Conservation (phyloP, 2,329 filamentous ascomycete species). For the Tolypocladium tropicale region DNA sequence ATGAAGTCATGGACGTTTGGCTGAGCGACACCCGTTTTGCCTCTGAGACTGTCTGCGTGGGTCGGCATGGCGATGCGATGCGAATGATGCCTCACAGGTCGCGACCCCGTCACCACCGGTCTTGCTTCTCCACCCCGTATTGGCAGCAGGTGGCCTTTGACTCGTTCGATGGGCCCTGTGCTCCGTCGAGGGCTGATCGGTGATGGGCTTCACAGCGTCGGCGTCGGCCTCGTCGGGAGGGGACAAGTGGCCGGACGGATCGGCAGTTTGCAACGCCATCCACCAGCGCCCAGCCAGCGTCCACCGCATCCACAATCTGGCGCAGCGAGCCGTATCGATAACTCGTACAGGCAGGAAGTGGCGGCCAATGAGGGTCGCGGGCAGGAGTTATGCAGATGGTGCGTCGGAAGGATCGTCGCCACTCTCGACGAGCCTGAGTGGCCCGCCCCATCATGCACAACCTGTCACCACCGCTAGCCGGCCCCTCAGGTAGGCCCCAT, state of each 20-base stretch:
- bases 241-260: slow-evolving; percentile 7
- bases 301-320: neutral
- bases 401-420: slow-evolving; percentile 13
- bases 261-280: slow-evolving; percentile 12
- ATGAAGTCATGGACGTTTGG: slow-evolving; percentile 19
- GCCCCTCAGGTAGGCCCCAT: neutral
- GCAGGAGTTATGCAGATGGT: slow-evolving; percentile 11
- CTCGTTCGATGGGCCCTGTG: neutral
- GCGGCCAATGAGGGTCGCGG: slow-evolving; percentile 9
- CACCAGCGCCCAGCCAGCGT: neutral
- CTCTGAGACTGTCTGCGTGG: slow-evolving; percentile 9
- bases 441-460: slow-evolving; percentile 6
- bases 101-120: neutral
- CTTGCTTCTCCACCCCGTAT: neutral
- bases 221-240: slow-evolving; percentile 7
- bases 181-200: slow-evolving; percentile 10
- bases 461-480: slow-evolving; percentile 1
- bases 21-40: slow-evolving; percentile 5
- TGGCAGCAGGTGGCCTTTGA: neutral
- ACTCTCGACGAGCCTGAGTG: slow-evolving; percentile 8
- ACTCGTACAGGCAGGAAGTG: neutral
- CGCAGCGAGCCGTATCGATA: neutral
- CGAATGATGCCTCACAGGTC: slow-evolving; percentile 11
- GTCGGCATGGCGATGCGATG: slow-evolving; percentile 2
- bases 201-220: slow-evolving; percentile 5